Percentiles rank a stretch among this genome's conserved stretches.
These are phyloP conservation scores for Striga hermonthica DNA, from an alignment of 305 asterid species.

Conservation along the genomic window DNA sequence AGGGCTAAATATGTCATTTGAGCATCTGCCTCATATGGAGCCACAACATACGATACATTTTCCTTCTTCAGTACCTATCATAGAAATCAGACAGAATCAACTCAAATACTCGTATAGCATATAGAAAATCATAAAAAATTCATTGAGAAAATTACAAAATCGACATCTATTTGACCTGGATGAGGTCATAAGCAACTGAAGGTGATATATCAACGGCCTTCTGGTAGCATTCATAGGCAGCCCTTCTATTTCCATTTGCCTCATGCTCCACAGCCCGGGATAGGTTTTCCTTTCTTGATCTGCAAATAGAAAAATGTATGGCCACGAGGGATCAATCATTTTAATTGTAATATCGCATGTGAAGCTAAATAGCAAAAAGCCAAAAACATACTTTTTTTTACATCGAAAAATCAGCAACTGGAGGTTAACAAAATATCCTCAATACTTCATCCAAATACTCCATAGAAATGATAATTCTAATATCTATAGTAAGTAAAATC, in stretches of 20 bases:
- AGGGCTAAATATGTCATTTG: slow-evolving; percentile 89
- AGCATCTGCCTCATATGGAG: slow-evolving; percentile 99
- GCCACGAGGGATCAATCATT: not conserved
- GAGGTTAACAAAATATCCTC: not conserved
- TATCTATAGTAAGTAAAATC: no score
- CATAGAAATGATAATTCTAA: no score
- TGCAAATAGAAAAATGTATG: slow-evolving; percentile 32
- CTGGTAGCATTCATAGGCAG: slow-evolving; percentile 94
- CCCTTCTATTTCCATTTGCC: slow-evolving; percentile 74
- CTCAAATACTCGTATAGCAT: not conserved
- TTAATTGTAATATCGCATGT: no score
- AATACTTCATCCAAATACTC: no score
- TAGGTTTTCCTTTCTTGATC: slow-evolving; percentile 83
- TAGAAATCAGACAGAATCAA: slow-evolving; percentile 11
- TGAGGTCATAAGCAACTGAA: slow-evolving; percentile 80
- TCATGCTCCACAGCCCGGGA: slow-evolving; percentile 91
- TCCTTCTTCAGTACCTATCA: slow-evolving; percentile 71
- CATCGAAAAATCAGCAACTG: not conserved
- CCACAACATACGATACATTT: slow-evolving; percentile 71
- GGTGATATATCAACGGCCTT: slow-evolving; percentile 99
- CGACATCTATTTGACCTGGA: slow-evolving; percentile 54
- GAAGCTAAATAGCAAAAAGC: no score
- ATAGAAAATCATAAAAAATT: not conserved
- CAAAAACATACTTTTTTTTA: no score
- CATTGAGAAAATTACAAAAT: slow-evolving; percentile 1